Base-by-base conservation (phyloP, 768 basidiomycete species). In the Russula emetica region DNA sequence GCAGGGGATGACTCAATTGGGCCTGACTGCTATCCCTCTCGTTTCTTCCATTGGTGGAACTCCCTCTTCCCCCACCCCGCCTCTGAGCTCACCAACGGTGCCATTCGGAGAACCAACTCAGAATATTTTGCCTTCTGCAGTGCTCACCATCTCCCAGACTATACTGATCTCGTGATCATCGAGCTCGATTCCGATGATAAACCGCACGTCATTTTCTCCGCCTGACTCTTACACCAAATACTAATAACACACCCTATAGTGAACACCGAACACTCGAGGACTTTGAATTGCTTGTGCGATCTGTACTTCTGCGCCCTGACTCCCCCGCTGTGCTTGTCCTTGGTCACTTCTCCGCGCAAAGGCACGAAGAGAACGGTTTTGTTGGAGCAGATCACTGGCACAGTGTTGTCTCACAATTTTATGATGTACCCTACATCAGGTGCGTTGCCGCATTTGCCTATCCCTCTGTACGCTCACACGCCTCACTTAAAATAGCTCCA, bases 41-140 rank as follows among this genome's bases (percentile, higher is more conserved):
- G 85, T 58, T 92, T 98, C 78, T 98, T 98, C 79, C 79, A 87
- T 56, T 99, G 97, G 96, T 97, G 96, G 92, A 93, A 95, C 76
- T 82, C 80, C 59, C 84, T 98, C n/a, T 99, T 99, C 77, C 97
- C 96, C 0, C 93, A 99, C 74, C 96, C 96, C 0, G 95, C 94
- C 2, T 94, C 95, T 13, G 95, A 98, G 74, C 83, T 99, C 69
- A 99, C 96, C 30, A 99, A 99, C 74, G 96, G 96, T 40, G 96
- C 96, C 4, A 90, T 95, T 83, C 83, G 93, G 18, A 86, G 87
- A 55, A 94, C 95, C 24, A 88, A 90, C 75, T 94, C 94, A 1
- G 88, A 86, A 13, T 99, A 99, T 77, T 99, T 95, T 78, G 90
- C 88, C 10, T 98, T 87, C 77, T 99, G 96, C 80, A 90, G 85